Base-by-base conservation (phyloP, 1,284 basidiomycete genomes). In the Ganoderma multipileum region DNA sequence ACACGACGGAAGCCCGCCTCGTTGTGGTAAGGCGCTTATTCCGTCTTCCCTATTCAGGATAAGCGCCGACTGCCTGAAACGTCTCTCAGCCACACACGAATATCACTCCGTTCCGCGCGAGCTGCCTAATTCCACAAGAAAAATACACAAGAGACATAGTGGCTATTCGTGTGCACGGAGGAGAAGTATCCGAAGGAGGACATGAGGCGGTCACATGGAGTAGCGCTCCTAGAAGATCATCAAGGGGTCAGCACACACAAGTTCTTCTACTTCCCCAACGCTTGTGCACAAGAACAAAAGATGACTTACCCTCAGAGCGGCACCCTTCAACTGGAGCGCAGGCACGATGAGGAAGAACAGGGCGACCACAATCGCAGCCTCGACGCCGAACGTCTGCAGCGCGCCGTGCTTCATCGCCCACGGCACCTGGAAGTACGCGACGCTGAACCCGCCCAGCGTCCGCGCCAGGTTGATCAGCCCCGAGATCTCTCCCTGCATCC, bases 381-480 rank as follows among this genome's bases (percentile, higher is more conserved):
- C 88, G 63, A 83, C 82, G 2, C 88, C 89, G 73, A 89, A 87
- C 8, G 86, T 85, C 73, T 87, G 85, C 36, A 89, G 74, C 5
- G 87, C 87, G 36, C 89, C 89, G 54, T 85, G 75, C 70, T 83
- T 84, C 44, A 77, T 77, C 12, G 88, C 86, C 89, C 88, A 90
- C 20, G 84, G 83, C 2, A 89, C 84, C 75, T 91, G 89, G 79
- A 87, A 91, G 76, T 86, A 91, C 0, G 89, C 87, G 3, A 91
- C 87, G 54, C 83, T 84, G 76, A 91, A 90, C 0, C 87, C 89
- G 52, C 87, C 87, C 18, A 91, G 79, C 4, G 83, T 86, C 64
- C 90, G 82, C 6, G 84, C 83, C 33, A 89, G 80, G 74, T 90
- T 91, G 71, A 91, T 80, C 30, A 91, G 79, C 0, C 87, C 88